These are phyloP conservation scores for Trichoderma breve DNA, from an alignment of 2,329 filamentous ascomycete genomes.

Conservation along the genomic window DNA sequence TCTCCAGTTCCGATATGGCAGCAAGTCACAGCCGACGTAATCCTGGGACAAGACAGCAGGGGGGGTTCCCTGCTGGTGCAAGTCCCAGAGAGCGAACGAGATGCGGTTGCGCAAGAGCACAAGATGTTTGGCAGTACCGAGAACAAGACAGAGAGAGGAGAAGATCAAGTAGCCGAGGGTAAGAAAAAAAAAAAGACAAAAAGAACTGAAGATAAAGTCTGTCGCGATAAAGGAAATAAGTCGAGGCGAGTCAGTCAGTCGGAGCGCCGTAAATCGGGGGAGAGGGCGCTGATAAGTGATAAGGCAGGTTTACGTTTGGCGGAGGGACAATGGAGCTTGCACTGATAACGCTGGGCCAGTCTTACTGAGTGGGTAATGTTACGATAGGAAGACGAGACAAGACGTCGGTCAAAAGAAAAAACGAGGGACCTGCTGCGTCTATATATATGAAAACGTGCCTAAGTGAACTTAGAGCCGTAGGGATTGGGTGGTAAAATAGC, in stretches of 20 bases:
- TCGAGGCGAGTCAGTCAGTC: conserved; percentile 17
- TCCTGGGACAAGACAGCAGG: background rate
- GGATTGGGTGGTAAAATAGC: background rate
- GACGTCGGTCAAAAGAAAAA: background rate
- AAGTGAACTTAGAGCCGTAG: background rate
- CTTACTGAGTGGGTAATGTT: background rate
- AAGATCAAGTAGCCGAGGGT: background rate
- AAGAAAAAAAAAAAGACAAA: background rate
- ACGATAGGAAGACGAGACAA: background rate
- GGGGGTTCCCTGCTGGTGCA: conserved; percentile 5
- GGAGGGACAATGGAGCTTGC: conserved; percentile 6
- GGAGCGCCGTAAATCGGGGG: conserved; percentile 18
- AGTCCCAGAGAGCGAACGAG: background rate
- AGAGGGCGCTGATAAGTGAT: conserved; percentile 19
- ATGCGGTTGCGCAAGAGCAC: background rate
- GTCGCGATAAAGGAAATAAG: conserved; percentile 4
- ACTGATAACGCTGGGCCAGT: conserved; percentile 4
- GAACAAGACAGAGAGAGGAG: background rate
- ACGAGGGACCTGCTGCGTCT: background rate
- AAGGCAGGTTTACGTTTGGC: conserved; percentile 4
- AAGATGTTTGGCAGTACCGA: background rate
- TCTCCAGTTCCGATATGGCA: conserved; percentile 1
- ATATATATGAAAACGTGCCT: background rate
- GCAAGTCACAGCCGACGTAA: background rate
- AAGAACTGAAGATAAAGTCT: background rate